phyloP scores from a whole-genome alignment of 352 stramenopile species.

The Phytophthora fragariae region DNA sequence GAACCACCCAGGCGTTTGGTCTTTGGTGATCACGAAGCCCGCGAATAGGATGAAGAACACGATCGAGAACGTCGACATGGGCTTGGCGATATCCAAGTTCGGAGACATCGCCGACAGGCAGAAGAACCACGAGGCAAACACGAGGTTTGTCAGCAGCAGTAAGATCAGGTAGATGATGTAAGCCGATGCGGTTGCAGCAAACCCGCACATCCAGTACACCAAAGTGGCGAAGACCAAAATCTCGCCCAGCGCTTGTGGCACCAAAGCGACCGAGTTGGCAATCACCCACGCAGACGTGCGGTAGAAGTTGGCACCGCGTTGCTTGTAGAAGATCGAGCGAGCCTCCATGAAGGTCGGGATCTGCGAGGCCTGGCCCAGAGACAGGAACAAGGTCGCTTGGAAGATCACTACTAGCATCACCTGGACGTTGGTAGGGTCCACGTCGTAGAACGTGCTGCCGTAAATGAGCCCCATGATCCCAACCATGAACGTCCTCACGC shows the following conservation, averaged over 20 bases:
- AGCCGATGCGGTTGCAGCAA: slow-evolving; percentile 22
- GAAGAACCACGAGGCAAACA: slow-evolving; percentile 63
- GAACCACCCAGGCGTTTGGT: slow-evolving; percentile 44
- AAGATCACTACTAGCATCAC: slow-evolving; percentile 80
- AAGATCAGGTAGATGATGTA: slow-evolving; percentile 61
- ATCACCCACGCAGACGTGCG: slow-evolving; percentile 66
- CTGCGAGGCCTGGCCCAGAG: slow-evolving; percentile 68
- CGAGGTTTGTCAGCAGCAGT: slow-evolving; percentile 55
- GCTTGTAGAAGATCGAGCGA: slow-evolving; percentile 85
- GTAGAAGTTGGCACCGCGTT: slow-evolving; percentile 78
- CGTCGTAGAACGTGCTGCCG: slow-evolving; percentile 51
- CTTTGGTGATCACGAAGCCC: slow-evolving; percentile 51
- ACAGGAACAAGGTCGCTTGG: slow-evolving; percentile 75
- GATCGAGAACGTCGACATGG: slow-evolving; percentile 47
- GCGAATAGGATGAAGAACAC: slow-evolving; percentile 57
- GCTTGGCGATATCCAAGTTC: slow-evolving; percentile 53
- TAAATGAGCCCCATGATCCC: slow-evolving; percentile 61
- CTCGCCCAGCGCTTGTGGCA: slow-evolving; percentile 52
- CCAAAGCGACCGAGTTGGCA: slow-evolving; percentile 40
- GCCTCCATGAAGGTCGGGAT: slow-evolving; percentile 79
- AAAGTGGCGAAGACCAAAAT: slow-evolving; percentile 73
- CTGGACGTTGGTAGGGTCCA: slow-evolving; percentile 45
- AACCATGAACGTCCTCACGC: slow-evolving; percentile 40
- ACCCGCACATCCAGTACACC: slow-evolving; percentile 83
- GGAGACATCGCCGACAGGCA: slow-evolving; percentile 39